Conservation (phyloP, 305 asterid species). For the Fraxinus greggii region DNA sequence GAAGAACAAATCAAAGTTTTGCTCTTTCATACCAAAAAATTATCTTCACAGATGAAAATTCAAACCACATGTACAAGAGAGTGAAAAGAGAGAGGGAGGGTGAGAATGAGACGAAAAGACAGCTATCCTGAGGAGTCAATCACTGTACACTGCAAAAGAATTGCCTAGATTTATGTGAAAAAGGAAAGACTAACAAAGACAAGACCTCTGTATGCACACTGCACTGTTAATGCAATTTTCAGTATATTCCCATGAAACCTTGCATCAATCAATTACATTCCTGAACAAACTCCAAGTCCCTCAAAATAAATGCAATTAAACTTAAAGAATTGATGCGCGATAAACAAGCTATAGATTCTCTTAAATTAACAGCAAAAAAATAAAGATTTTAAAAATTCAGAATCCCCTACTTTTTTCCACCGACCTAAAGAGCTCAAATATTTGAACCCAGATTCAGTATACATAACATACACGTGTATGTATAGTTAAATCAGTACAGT, state of each 20-base stretch:
- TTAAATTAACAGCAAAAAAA: background rate
- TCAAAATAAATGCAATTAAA: constrained; percentile 2
- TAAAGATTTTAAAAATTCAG: background rate
- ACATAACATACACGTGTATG: background rate
- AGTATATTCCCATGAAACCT: constrained; percentile 33
- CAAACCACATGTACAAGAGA: background rate
- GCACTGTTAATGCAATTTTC: constrained; percentile 15
- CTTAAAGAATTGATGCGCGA: constrained; percentile 1
- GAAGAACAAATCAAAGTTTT: background rate
- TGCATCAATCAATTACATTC: constrained; percentile 35
- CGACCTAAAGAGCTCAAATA: background rate
- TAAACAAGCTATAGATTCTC: background rate
- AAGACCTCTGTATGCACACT: constrained; percentile 19
- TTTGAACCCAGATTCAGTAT: background rate
- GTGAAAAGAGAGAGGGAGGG: background rate
- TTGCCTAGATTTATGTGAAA: constrained; percentile 33
- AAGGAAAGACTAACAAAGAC: constrained; percentile 26
- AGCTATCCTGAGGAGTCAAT: constrained; percentile 5
- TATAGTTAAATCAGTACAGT: constrained; percentile 3
- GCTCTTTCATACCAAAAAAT: background rate
- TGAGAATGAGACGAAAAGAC: background rate
- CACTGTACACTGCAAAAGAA: constrained; percentile 16
- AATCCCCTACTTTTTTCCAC: background rate
- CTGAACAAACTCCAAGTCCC: constrained; percentile 29
- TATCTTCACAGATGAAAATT: background rate